These are phyloP conservation scores for Emergomyces africanus DNA, from an alignment of 2,329 filamentous ascomycete genomes.

Conservation along the genomic window DNA sequence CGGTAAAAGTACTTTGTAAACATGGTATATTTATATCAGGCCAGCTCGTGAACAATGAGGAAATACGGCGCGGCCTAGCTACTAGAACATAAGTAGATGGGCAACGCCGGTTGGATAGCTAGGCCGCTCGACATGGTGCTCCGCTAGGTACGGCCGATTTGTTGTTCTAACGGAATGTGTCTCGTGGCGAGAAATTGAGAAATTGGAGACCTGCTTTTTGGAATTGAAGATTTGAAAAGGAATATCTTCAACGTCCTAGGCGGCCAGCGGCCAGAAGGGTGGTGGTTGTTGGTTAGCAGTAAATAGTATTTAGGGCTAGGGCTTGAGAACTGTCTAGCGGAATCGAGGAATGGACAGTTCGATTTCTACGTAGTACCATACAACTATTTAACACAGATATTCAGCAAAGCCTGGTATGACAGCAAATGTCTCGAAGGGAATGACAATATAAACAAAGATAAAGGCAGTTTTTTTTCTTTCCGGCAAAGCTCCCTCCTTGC, in stretches of 20 bases:
- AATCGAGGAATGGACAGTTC: too few relatives aligned
- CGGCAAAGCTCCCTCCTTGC: not conserved
- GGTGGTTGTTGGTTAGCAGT: too few relatives aligned
- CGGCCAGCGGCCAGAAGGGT: too few relatives aligned
- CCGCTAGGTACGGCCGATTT: not conserved
- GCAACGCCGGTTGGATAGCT: not conserved
- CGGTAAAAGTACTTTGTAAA: too few relatives aligned
- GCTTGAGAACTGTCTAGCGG: too few relatives aligned
- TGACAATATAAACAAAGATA: not conserved
- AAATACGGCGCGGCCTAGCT: not conserved
- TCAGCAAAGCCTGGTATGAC: too few relatives aligned
- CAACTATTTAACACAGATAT: too few relatives aligned
- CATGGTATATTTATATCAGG: too few relatives aligned
- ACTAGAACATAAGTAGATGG: too few relatives aligned
- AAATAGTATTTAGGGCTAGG: not conserved
- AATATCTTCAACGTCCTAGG: too few relatives aligned
- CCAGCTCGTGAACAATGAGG: not conserved
- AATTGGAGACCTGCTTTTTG: not conserved
- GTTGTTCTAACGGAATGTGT: not conserved
- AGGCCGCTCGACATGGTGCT: not conserved
- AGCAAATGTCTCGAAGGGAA: not conserved
- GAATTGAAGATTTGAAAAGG: too few relatives aligned
- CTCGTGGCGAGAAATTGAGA: not conserved
- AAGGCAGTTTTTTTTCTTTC: not conserved
- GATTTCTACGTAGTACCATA: too few relatives aligned